Base-by-base conservation (phyloP, 345 rosid genomes). In the Dovyalis caffra region DNA sequence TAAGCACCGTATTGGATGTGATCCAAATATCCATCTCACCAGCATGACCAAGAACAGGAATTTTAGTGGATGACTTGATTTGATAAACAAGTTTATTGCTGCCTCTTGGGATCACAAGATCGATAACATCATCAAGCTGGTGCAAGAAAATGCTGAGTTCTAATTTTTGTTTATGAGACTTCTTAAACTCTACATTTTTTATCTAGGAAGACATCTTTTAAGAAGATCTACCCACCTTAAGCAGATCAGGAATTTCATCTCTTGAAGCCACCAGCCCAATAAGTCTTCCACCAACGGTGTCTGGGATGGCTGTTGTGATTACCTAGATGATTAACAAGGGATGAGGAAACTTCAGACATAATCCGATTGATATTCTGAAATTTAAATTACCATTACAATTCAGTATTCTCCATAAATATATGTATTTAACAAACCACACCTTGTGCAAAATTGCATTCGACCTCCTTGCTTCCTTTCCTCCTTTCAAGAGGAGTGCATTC, bases 41-140 rank as follows among this genome's bases (percentile, higher is more conserved):
- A 31, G 99, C 88, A 86, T 96, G 99, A 69, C 98, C 98, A 23
- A 96, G 86, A 73, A 96, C 97, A 72, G 99, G 99, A 78, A 96
- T 93, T 85, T 92, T 96, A 34, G 99, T 93, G 64, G 95, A 88
- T 81, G 80, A 88, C 81, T 93, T 96, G 34, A 96, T 93, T 82
- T 90, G 88, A 75, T 97, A 83, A 83, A 96, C 98, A 79, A 93
- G 97, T 79, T 85, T 88, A 77, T 89, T 93, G 90, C 99, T 93
- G 73, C 99, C 99, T 87, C 99, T 90, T 75, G 99, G 97, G 84
- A 96, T 96, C 79, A 96, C 98, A 65, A 96, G 99, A 84, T 96
- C 98, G 37, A 96, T 93, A 65, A 92, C 97, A 77, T 96, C 98
- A 87, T 96, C 98, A 76, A 93, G 97, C 99, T 96, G 95, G 70